These are phyloP conservation scores for Ceratobasidium sp. DNA, from an alignment of 1,284 basidiomycete genomes.

Conservation along the genomic window DNA sequence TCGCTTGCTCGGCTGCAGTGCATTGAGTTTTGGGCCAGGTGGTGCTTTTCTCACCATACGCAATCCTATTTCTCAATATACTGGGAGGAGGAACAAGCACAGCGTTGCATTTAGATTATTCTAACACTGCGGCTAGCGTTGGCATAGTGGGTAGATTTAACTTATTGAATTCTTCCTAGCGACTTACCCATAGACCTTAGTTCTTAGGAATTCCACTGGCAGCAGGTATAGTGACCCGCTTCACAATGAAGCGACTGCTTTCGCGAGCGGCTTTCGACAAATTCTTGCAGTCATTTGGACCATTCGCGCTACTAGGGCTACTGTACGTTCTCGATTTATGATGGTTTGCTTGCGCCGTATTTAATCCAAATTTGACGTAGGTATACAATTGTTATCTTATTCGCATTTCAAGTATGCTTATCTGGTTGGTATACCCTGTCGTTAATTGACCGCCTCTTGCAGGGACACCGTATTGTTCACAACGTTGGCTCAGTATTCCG, in stretches of 20 bases:
- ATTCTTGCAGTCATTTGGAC: slow-evolving; percentile 77
- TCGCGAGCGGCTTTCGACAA: slow-evolving; percentile 63
- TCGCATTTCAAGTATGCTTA: slow-evolving; percentile 69
- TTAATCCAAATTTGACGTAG: slow-evolving; percentile 43
- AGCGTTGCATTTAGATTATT: slow-evolving; percentile 69
- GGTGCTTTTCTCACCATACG: slow-evolving; percentile 78
- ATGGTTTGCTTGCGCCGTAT: not conserved
- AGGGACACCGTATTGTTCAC: slow-evolving; percentile 64
- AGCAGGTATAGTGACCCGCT: slow-evolving; percentile 76
- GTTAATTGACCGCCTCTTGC: not conserved
- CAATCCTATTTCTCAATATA: slow-evolving; percentile 80
- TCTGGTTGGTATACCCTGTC: not conserved
- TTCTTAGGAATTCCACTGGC: slow-evolving; percentile 77
- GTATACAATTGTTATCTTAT: slow-evolving; percentile 78
- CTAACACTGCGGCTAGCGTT: slow-evolving; percentile 77
- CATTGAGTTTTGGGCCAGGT: slow-evolving; percentile 67
- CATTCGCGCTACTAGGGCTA: slow-evolving; percentile 76
- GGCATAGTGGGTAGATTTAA: slow-evolving; percentile 59
- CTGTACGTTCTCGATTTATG: slow-evolving; percentile 56
- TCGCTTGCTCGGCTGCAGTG: not conserved
- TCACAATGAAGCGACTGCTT: slow-evolving; percentile 60
- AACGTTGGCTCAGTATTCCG: slow-evolving; percentile 80
- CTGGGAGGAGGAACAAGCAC: slow-evolving; percentile 62
- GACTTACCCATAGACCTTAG: slow-evolving; percentile 53
- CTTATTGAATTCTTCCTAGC: not conserved